A percentile compares a stretch with the other conserved stretches of the same genome.
phyloP scores from a whole-genome alignment of 805 yeast species.

The Crinitomyces ghanaensis region DNA sequence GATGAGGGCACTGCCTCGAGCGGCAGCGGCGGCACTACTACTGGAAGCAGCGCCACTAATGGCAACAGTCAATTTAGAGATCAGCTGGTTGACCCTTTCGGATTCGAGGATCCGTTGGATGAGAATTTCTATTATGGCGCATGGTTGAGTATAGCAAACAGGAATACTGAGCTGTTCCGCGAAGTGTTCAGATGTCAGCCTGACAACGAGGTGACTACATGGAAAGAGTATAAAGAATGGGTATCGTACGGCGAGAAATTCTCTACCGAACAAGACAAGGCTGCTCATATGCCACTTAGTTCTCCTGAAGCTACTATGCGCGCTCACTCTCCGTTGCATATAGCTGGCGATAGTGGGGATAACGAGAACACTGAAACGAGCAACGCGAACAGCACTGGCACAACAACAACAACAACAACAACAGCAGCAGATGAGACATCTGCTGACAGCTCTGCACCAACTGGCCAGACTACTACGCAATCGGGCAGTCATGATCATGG shows the following conservation, averaged over 20 bases:
- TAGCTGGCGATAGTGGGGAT: slow-evolving; percentile 2
- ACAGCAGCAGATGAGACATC: background rate
- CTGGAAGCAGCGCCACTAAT: slow-evolving; percentile 4
- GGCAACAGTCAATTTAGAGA: slow-evolving; percentile 24
- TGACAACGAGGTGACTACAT: slow-evolving; percentile 76
- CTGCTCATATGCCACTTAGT: slow-evolving; percentile 16
- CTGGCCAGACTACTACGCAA: background rate
- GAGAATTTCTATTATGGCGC: slow-evolving; percentile 74
- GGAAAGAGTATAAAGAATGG: slow-evolving; percentile 79
- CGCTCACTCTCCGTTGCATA: slow-evolving; percentile 14
- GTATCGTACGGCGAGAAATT: slow-evolving; percentile 29
- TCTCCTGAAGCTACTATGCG: slow-evolving; percentile 9
- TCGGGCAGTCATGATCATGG: background rate
- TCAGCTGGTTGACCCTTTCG: slow-evolving; percentile 88
- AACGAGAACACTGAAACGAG: too few species aligned
- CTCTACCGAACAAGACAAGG: slow-evolving; percentile 27
- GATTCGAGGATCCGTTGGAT: slow-evolving; percentile 76
- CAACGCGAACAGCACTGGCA: slow-evolving; percentile 1
- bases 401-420: background rate
- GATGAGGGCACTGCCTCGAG: background rate
- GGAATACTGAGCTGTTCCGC: slow-evolving; percentile 73
- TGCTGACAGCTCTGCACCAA: background rate
- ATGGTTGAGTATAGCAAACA: slow-evolving; percentile 73
- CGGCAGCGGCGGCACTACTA: slow-evolving; percentile 2
- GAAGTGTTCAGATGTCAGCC: slow-evolving; percentile 91